Evolutionary conservation across 306 rosid species (phyloP).

Genomic region (Spatholobus suberectus): DNA sequence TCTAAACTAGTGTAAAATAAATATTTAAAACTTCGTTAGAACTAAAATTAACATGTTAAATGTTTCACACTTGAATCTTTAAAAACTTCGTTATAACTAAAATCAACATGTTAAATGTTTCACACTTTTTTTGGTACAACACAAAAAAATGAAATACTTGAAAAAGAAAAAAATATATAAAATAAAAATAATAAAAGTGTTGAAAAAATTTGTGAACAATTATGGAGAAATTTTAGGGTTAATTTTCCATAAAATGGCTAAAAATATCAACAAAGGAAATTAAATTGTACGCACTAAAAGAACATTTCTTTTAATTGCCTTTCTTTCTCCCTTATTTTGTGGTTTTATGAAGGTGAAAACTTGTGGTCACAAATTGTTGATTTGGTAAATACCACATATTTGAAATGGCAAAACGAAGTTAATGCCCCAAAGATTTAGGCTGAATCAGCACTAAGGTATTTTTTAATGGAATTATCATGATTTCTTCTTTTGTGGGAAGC

Average conservation of each 20-base stretch:
- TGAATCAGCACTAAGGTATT: background rate
- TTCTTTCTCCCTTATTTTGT: constrained; percentile 11
- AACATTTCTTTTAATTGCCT: background rate
- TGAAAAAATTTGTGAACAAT: background rate
- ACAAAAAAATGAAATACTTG: background rate
- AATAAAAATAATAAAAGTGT: background rate
- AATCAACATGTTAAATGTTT: no score
- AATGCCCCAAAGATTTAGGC: constrained; percentile 34
- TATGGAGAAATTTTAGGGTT: background rate
- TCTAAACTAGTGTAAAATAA: no score
- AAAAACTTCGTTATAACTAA: no score
- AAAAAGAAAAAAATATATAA: background rate
- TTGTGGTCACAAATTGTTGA: constrained; percentile 41
- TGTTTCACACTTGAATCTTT: no score
- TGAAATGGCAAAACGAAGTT: constrained; percentile 32
- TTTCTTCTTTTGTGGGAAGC: constrained; percentile 30
- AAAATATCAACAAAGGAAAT: constrained; percentile 1
- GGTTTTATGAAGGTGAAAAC: background rate
- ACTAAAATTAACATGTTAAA: background rate
- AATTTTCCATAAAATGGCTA: background rate
- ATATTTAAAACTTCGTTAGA: no score
- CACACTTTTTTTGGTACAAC: background rate
- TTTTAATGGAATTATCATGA: constrained; percentile 7
- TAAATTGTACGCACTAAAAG: constrained; percentile 2
- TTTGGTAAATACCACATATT: constrained; percentile 39